Conservation (phyloP, 768 basidiomycete genomes). For the Collybia sordida region DNA sequence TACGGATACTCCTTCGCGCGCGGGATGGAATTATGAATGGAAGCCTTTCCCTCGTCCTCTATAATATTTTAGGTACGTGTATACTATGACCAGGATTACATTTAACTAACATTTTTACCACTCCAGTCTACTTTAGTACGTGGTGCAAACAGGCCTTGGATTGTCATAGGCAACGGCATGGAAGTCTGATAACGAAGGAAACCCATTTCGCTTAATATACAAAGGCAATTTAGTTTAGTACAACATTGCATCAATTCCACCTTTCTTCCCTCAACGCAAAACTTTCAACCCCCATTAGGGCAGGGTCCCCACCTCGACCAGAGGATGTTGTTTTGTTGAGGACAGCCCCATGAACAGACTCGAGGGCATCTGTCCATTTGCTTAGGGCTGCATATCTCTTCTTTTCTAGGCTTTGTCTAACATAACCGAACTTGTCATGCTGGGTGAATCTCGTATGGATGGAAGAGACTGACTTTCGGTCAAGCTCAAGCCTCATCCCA, state of each 20-base stretch:
- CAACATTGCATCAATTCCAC: constrained; percentile 29
- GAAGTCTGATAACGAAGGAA: neutral
- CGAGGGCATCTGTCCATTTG: constrained; percentile 82
- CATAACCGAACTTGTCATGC: constrained; percentile 1
- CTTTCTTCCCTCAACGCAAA: constrained; percentile 34
- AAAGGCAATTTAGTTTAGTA: constrained; percentile 7
- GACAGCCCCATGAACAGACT: constrained; percentile 73
- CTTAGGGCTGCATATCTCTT: constrained; percentile 79
- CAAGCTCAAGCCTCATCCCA: constrained; percentile 87
- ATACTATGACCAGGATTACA: neutral
- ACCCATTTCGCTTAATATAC: constrained; percentile 11
- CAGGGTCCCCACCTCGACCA: constrained; percentile 36
- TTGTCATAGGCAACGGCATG: neutral
- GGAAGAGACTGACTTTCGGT: constrained; percentile 65
- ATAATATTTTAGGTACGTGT: constrained; percentile 24
- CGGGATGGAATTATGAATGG: constrained; percentile 90
- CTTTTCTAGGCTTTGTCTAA: constrained; percentile 84
- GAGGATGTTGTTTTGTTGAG: constrained; percentile 64
- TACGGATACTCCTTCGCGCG: constrained; percentile 77
- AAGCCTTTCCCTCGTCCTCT: constrained; percentile 60
- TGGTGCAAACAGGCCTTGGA: too few relatives aligned
- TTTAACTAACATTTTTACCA: too few relatives aligned
- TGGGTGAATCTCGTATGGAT: constrained; percentile 11
- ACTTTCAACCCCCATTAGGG: constrained; percentile 29
- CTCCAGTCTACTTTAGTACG: too few relatives aligned